A percentile compares a stretch with the other conserved stretches of the same genome.
Evolutionary conservation across 2,329 filamentous ascomycete species (phyloP).

Genomic region (Colletotrichum tamarilloi): DNA sequence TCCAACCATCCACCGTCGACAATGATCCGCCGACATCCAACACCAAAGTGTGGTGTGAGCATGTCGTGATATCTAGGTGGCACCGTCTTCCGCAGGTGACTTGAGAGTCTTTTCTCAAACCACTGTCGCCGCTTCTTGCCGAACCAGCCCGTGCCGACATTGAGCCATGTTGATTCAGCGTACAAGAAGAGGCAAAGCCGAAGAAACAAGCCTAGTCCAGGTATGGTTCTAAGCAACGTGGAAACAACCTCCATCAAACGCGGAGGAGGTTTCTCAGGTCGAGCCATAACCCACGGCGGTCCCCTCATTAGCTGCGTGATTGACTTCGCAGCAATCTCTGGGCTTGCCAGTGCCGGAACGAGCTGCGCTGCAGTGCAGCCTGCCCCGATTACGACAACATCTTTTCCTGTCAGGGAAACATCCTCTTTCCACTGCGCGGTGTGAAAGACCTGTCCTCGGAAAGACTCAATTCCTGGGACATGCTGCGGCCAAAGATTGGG

Average conservation of each 20-base stretch:
- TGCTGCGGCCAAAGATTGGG: not conserved
- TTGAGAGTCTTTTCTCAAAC: slow-evolving; percentile 48
- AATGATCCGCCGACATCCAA: slow-evolving; percentile 72
- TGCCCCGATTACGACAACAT: slow-evolving; percentile 63
- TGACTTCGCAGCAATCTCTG: slow-evolving; percentile 49
- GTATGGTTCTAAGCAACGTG: slow-evolving; percentile 53
- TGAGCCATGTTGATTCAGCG: slow-evolving; percentile 40
- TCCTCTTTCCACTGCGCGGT: slow-evolving; percentile 58
- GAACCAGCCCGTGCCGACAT: slow-evolving; percentile 2
- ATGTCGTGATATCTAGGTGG: slow-evolving; percentile 71
- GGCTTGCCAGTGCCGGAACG: slow-evolving; percentile 44
- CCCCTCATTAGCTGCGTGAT: slow-evolving; percentile 51
- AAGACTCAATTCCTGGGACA: slow-evolving; percentile 1
- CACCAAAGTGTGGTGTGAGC: slow-evolving; percentile 69
- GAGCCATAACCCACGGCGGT: slow-evolving; percentile 54
- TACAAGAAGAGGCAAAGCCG: slow-evolving; percentile 55
- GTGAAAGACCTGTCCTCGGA: slow-evolving; percentile 16
- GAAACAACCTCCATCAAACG: slow-evolving; percentile 41
- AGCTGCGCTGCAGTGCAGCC: slow-evolving; percentile 67
- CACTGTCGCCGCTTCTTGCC: slow-evolving; percentile 1
- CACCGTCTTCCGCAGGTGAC: slow-evolving; percentile 53
- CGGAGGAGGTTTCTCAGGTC: slow-evolving; percentile 40
- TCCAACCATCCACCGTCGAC: slow-evolving; percentile 67
- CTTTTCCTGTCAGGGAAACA: slow-evolving; percentile 57
- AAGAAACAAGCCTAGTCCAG: slow-evolving; percentile 54